phyloP scores from a whole-genome alignment of 495 filamentous ascomycete genomes.

The Penicillium nucicola region DNA sequence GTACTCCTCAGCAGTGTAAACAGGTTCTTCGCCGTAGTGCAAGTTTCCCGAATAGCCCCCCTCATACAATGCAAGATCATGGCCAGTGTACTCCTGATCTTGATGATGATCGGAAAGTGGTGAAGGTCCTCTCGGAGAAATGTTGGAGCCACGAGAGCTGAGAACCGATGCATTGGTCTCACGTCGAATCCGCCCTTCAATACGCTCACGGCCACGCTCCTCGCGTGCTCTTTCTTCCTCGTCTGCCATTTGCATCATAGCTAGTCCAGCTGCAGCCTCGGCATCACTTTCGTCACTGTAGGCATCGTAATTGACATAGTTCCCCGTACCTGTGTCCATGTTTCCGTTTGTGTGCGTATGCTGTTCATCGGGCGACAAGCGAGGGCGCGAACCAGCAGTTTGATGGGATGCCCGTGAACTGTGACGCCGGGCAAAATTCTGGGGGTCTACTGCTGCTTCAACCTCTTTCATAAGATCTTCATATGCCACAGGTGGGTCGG shows the following conservation, averaged over 20 bases:
- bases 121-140: conserved; percentile 13
- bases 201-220: conserved; percentile 23
- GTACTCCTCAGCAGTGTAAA: conserved; percentile 19
- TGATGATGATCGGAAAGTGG: conserved; percentile 10
- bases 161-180: conserved; percentile 41
- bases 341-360: conserved; percentile 52
- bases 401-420: conserved; percentile 21
- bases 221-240: conserved; percentile 66
- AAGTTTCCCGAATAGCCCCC: conserved; percentile 72
- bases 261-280: conserved; percentile 82
- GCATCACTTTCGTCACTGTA: conserved; percentile 80
- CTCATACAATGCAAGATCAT: conserved; percentile 71
- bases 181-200: conserved; percentile 53
- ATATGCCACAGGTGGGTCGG: conserved; percentile 20
- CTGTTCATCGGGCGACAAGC: conserved; percentile 38
- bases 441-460: conserved; percentile 41
- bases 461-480: conserved; percentile 49
- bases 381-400: conserved; percentile 19
- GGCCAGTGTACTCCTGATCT: conserved; percentile 67
- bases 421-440: conserved; percentile 24
- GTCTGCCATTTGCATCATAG: conserved; percentile 81
- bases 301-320: conserved; percentile 49
- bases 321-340: conserved; percentile 40
- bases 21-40: conserved; percentile 63
- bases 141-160: conserved; percentile 27